Evolutionary conservation across 345 rosid genomes (phyloP).

Genomic region (Dovyalis caffra): DNA sequence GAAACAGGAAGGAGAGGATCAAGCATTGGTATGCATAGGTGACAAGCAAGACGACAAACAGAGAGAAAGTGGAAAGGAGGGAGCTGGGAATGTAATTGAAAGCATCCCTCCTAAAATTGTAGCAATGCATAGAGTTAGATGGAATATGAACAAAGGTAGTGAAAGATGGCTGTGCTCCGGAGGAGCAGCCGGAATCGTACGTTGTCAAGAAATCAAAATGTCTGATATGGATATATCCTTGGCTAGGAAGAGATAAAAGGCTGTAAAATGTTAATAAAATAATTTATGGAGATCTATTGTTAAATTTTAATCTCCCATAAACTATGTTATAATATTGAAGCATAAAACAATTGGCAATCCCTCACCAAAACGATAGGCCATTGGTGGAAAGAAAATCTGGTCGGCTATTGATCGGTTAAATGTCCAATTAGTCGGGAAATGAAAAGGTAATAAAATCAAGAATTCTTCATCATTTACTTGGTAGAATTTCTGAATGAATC

Average conservation of each 20-base stretch:
- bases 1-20: conserved; percentile 23
- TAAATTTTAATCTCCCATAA: background rate
- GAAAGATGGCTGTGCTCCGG: conserved; percentile 89
- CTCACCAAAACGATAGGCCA: too few species aligned
- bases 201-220: conserved; percentile 62
- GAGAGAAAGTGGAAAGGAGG: conserved; percentile 22
- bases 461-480: too few species aligned
- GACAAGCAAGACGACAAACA: conserved; percentile 10
- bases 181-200: conserved; percentile 80
- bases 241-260: background rate
- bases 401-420: too few species aligned
- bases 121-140: conserved; percentile 68
- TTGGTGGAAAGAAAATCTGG: too few species aligned
- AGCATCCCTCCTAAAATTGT: conserved; percentile 57
- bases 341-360: too few species aligned
- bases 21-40: conserved; percentile 14
- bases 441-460: too few species aligned
- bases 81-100: conserved; percentile 16
- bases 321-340: too few species aligned
- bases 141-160: conserved; percentile 87
- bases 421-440: too few species aligned
- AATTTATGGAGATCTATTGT: background rate
- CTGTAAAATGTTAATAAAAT: background rate
- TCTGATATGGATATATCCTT: conserved; percentile 5
- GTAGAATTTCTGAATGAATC: too few species aligned